Base-by-base conservation (phyloP, 2,329 filamentous ascomycete genomes). In the Ampelomyces quisqualis region DNA sequence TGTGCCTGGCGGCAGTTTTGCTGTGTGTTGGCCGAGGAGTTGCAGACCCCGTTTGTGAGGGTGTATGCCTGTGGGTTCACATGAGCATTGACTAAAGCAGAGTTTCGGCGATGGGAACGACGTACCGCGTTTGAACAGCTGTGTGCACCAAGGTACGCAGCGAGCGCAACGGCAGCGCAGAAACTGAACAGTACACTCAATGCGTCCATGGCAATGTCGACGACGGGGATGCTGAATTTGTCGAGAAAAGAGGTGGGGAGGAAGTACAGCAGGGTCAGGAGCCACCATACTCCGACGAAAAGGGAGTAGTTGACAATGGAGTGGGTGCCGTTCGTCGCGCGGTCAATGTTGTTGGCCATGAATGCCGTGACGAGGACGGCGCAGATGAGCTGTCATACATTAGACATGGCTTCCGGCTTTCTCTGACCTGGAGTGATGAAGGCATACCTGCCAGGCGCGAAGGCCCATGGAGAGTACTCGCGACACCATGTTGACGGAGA, bases 1-100 rank as follows among this genome's bases (percentile, higher is more conserved):
- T 90, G 86, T 11, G 88, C 79, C 70, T 88, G 81, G 49, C 80
- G 82, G 71, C 87, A 90, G 51, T 85, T 79, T 72, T 84, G 81
- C 63, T 74, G 67, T 45, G 77, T 73, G 67, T 84, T 64, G 47
- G 51, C 45, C 31, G 81, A 82, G 42, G 83, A 83, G 63, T 77
- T 85, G 18, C 76, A 83, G 62, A 87, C 80, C 70, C 75, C 78
- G 67, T 78, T 77, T 56, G 53, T 52, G n/a, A 39, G 30, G 29
- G 71, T 70, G 55, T 73, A 73, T 31, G 13, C 7, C 24, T 19
- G 10, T 2, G 13, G 7, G 19, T 22, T 19, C 1, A 14, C 4
- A 15, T 17, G 6, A 24, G n/a, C n/a, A n/a, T n/a, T n/a, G n/a
- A n/a, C n/a, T n/a, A n/a, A n/a, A n/a, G n/a, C n/a, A n/a, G n/a